These are phyloP conservation scores for Lobosporangium transversale DNA, from an alignment of 192 early-diverging fungal species.

Conservation along the genomic window DNA sequence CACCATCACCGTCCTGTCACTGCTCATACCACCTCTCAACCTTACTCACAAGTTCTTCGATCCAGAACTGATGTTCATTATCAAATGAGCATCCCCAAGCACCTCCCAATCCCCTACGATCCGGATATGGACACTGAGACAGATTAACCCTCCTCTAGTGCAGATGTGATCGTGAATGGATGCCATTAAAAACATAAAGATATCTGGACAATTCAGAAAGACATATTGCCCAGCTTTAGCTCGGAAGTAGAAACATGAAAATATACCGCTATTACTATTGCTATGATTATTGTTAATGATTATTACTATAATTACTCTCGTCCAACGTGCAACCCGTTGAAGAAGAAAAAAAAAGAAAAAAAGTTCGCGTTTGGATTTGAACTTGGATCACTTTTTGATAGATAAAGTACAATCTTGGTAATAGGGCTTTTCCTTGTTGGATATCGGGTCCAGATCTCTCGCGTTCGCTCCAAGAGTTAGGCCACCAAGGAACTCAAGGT, in stretches of 20 bases:
- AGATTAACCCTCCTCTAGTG: conserved; percentile 81
- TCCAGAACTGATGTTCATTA: conserved; percentile 57
- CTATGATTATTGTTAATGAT: no score
- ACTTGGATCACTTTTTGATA: conserved; percentile 84
- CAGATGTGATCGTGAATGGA: conserved; percentile 79
- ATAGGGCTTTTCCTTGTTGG: no score
- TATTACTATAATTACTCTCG: no score
- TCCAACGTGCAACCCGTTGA: no score
- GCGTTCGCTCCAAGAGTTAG: conserved; percentile 79
- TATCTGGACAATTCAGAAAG: conserved; percentile 73
- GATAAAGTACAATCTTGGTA: conserved; percentile 87
- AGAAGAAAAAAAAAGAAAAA: no score
- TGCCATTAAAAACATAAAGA: conserved; percentile 82
- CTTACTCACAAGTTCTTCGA: conserved; percentile 55
- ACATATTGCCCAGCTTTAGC: conserved; percentile 79
- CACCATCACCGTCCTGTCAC: background rate
- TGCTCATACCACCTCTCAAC: no score
- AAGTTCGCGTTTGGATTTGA: conserved; percentile 81
- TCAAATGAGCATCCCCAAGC: conserved; percentile 73
- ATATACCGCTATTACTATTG: no score
- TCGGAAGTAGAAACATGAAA: conserved; percentile 20
- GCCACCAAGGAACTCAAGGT: conserved; percentile 72
- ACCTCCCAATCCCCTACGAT: conserved; percentile 80
- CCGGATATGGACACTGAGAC: conserved; percentile 80
- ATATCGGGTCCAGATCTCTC: conserved; percentile 71